Evolutionary conservation across 2,329 filamentous ascomycete species (phyloP).

Genomic region (Drechmeria coniospora): DNA sequence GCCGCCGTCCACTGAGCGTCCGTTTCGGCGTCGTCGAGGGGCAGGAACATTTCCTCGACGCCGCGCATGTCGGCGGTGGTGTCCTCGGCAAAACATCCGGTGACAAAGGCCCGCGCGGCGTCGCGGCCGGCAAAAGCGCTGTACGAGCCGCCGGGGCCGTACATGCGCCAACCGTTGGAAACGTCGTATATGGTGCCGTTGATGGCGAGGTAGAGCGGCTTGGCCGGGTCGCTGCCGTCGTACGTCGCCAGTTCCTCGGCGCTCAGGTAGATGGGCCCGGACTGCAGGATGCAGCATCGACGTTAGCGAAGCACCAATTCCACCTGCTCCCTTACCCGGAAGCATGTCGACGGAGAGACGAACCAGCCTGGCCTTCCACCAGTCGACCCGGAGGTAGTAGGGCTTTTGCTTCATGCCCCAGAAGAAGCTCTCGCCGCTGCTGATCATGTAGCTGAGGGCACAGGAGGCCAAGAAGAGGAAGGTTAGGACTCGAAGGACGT

Average conservation of each 20-base stretch:
- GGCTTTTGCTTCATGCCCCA: constrained; percentile 50
- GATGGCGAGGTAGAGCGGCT: constrained; percentile 81
- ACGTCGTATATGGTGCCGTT: constrained; percentile 83
- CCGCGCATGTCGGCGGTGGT: constrained; percentile 71
- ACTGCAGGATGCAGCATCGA: constrained; percentile 16
- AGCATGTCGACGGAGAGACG: constrained; percentile 10
- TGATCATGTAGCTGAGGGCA: constrained; percentile 62
- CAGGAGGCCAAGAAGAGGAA: constrained; percentile 52
- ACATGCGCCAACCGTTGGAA: constrained; percentile 48
- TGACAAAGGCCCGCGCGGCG: constrained; percentile 77
- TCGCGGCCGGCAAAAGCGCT: constrained; percentile 75
- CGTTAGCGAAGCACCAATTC: neutral
- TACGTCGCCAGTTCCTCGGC: constrained; percentile 57
- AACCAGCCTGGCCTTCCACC: constrained; percentile 48
- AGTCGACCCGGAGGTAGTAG: constrained; percentile 41
- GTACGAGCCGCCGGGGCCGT: constrained; percentile 78
- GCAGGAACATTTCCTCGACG: constrained; percentile 72
- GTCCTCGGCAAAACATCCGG: constrained; percentile 83
- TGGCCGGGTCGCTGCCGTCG: constrained; percentile 59
- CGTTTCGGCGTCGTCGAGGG: constrained; percentile 44
- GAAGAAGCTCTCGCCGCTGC: constrained; percentile 50
- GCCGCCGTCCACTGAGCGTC: constrained; percentile 42
- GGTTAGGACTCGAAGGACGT: constrained; percentile 52
- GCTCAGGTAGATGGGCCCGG: constrained; percentile 53
- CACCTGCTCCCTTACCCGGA: neutral